A percentile compares a stretch with the other conserved stretches of the same genome.
phyloP scores from a whole-genome alignment of 495 filamentous ascomycete species.

The Podospora pseudoanserina region DNA sequence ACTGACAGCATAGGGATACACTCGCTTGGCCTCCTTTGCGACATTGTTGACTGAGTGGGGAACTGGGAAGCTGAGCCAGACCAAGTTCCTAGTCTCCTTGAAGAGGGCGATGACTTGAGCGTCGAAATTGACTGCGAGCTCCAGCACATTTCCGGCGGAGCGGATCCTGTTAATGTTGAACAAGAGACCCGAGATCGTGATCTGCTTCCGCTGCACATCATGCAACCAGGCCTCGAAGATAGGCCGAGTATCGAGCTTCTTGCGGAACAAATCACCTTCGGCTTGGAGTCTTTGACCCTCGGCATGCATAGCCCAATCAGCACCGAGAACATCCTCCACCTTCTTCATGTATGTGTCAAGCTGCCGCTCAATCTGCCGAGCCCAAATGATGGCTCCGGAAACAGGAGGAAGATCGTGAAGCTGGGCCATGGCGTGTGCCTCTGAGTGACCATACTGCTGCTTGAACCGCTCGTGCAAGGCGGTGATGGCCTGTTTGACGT shows the following conservation, averaged over 20 bases:
- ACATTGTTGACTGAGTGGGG: conserved; percentile 92
- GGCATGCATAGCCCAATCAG: conserved; percentile 87
- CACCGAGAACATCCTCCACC: conserved; percentile 90
- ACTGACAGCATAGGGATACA: conserved; percentile 96
- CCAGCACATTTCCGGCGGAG: conserved; percentile 76
- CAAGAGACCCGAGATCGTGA: conserved; percentile 84
- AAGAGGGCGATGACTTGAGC: conserved; percentile 94
- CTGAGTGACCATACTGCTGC: conserved; percentile 95
- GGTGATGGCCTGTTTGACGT: conserved; percentile 91
- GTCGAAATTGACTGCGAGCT: conserved; percentile 94
- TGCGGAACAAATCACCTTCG: conserved; percentile 85
- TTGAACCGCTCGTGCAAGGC: conserved; percentile 95
- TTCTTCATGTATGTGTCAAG: conserved; percentile 95
- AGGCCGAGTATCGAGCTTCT: conserved; percentile 88
- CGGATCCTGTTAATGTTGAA: conserved; percentile 87
- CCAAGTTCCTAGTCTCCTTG: conserved; percentile 96
- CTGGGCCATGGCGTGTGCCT: conserved; percentile 96
- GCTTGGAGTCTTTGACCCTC: conserved; percentile 91
- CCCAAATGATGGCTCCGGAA: conserved; percentile 95
- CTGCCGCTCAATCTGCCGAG: conserved; percentile 92
- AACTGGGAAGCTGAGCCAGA: conserved; percentile 88
- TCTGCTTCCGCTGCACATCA: conserved; percentile 79
- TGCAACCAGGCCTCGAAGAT: conserved; percentile 94
- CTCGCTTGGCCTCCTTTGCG: conserved; percentile 93
- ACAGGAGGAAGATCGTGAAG: conserved; percentile 92